Percentiles rank a stretch among this genome's conserved stretches.
These are phyloP conservation scores for Trichopus zeylanicus DNA, from an alignment of 116 monocot species.

Conservation along the genomic window DNA sequence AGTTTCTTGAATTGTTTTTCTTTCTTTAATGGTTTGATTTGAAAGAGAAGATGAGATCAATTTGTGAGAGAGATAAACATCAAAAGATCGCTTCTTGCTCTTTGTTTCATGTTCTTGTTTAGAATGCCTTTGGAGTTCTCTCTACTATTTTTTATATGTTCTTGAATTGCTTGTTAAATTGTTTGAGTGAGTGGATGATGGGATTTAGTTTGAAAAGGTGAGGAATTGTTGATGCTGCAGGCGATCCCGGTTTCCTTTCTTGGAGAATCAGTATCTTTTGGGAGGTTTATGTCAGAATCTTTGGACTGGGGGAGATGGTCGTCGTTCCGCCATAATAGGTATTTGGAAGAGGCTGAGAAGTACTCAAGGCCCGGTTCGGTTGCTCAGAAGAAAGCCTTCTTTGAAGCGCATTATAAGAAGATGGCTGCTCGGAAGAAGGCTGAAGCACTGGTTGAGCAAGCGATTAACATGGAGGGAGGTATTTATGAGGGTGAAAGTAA, in stretches of 20 bases:
- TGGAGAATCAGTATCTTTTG: slow-evolving; percentile 54
- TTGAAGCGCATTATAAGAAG: slow-evolving; percentile 70
- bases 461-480: too few relatives aligned
- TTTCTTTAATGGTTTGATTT: neutral
- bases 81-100: too few relatives aligned
- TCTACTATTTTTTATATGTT: too few relatives aligned
- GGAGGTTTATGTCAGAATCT: slow-evolving; percentile 66
- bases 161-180: too few relatives aligned
- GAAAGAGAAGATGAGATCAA: neutral
- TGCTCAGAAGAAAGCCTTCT: slow-evolving; percentile 65
- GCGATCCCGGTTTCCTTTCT: neutral
- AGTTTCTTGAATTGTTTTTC: too few relatives aligned
- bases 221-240: neutral
- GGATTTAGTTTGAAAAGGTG: too few relatives aligned
- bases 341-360: slow-evolving; percentile 66
- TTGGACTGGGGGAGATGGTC: slow-evolving; percentile 87
- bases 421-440: slow-evolving; percentile 18
- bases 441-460: neutral
- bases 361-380: slow-evolving; percentile 56
- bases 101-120: too few relatives aligned
- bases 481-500: neutral
- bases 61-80: too few relatives aligned
- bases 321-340: slow-evolving; percentile 54
- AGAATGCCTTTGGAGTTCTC: too few relatives aligned
- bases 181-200: too few relatives aligned